Evolutionary conservation across 805 yeast genomes (phyloP), one percentile per base, ranked within the genome.

Genomic region (Soucietia sequanensis): DNA sequence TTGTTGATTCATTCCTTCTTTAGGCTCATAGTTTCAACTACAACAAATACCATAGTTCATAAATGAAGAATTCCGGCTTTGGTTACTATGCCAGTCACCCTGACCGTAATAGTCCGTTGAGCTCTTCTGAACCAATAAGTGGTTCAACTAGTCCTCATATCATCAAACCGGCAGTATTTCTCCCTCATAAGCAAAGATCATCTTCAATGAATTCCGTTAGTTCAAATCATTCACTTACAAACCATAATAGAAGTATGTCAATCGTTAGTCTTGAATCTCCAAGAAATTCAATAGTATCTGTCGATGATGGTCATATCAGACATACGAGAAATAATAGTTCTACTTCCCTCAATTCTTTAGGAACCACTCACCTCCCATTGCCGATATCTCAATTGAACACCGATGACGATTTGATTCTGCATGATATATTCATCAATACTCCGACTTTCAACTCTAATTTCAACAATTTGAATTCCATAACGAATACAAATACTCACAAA

Each of bases 251-350:
- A 27, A 58, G 67, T 42, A 52, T 64, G 56, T 60, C 68, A 10
- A 55, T 65, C 9, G 60, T 57, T 13, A 58, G 66, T 44, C 38
- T 65, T 31, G 72, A 61, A 30, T 56, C 62, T 44, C 70, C 70
- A 3, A 50, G 71, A 26, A 67, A 67, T 42, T 61, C 68, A 18
- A 65, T 67, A 11, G 65, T 62, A 4, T 60, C 68, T 8, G 50
- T 60, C 2, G 73, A 67, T 34, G 73, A 67, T 34, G 42, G 38
- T 23, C 39, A 49, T 30, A 31, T 46, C 13, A 46, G 57, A 20
- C 54, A 55, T 18, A 54, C 65, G 2, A 42, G 72, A 31, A 65
- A 63, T 39, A 60, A 61, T 41, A 61, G 68, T 38, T 44, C 47
- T 31, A 45, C 58, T 13, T 48, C 56, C 31, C 38, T 56, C 26